Percentiles rank a stretch among this genome's conserved stretches.
These are phyloP conservation scores for Aegilops umbellulata DNA, from an alignment of 176 grass and related monocot species.

Conservation along the genomic window DNA sequence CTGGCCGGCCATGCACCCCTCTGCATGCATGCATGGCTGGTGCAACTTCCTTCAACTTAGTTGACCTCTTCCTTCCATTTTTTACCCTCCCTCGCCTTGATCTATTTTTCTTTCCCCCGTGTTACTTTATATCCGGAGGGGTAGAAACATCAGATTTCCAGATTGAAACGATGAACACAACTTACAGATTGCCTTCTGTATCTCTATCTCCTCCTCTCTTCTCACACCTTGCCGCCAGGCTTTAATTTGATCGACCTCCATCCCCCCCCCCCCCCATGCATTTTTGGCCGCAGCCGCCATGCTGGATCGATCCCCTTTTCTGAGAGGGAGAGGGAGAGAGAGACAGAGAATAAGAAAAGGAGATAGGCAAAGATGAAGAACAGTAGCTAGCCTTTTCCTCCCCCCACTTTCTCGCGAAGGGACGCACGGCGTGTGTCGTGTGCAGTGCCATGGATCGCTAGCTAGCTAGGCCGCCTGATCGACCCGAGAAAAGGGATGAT, in stretches of 20 bases:
- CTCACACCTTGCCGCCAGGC: no score
- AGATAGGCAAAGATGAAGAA: conserved; percentile 24
- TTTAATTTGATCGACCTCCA: no score
- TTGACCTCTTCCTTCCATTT: no score
- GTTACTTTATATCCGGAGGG: no score
- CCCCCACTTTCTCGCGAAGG: conserved; percentile 13
- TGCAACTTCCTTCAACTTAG: not conserved
- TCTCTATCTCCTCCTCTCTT: no score
- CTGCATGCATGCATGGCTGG: not conserved
- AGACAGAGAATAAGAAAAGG: not conserved
- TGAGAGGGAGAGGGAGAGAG: not conserved
- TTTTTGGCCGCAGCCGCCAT: conserved; percentile 16
- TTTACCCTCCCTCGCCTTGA: no score
- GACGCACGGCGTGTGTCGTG: not conserved
- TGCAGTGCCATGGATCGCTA: not conserved
- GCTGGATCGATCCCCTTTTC: not conserved
- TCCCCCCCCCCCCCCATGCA: no score
- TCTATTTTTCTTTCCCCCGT: no score
- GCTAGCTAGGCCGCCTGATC: no score
- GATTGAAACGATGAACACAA: not conserved
- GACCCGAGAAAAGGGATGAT: conserved; percentile 12
- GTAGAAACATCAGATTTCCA: no score
- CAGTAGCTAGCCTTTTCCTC: conserved; percentile 44
- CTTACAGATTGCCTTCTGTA: no score
- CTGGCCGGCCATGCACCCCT: not conserved